A percentile compares a stretch with the other conserved stretches of the same genome.
These are phyloP conservation scores for Trichosporon coremiiforme DNA, from an alignment of 1,284 basidiomycete genomes.

Conservation along the genomic window DNA sequence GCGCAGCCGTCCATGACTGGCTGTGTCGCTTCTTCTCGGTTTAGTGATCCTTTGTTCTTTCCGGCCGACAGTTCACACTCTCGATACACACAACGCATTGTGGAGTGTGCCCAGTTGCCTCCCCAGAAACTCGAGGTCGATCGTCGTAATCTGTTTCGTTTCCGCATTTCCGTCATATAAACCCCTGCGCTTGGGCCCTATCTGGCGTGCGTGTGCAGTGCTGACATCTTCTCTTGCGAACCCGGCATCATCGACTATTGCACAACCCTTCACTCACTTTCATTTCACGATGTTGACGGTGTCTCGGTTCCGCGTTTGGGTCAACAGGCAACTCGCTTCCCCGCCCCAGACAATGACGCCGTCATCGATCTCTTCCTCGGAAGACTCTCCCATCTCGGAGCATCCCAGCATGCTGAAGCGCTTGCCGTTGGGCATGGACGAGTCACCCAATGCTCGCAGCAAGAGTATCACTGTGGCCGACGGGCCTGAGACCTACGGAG, in stretches of 20 bases:
- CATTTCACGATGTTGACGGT: neutral
- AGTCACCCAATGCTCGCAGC: conserved; percentile 67
- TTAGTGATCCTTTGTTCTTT: neutral
- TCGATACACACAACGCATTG: neutral
- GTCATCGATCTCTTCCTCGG: conserved; percentile 23
- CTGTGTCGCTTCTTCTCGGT: neutral
- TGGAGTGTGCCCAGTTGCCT: neutral
- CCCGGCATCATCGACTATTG: neutral
- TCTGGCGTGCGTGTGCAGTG: neutral
- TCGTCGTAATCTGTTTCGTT: conserved; percentile 1
- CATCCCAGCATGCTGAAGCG: conserved; percentile 30
- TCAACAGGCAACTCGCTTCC: conserved; percentile 19
- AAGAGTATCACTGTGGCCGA: conserved; percentile 73
- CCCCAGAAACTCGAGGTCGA: neutral
- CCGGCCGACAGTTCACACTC: neutral
- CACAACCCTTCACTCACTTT: neutral
- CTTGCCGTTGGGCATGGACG: conserved; percentile 41
- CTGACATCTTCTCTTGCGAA: conserved; percentile 9
- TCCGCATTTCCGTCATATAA: conserved; percentile 5
- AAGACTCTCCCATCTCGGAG: conserved; percentile 28
- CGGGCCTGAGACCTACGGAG: conserved; percentile 71
- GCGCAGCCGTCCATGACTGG: neutral
- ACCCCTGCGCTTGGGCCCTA: conserved; percentile 14
- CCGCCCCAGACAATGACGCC: conserved; percentile 24
- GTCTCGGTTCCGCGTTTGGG: neutral